phyloP scores from a whole-genome alignment of 169 alveolate genomes.

The Fabrea salina region DNA sequence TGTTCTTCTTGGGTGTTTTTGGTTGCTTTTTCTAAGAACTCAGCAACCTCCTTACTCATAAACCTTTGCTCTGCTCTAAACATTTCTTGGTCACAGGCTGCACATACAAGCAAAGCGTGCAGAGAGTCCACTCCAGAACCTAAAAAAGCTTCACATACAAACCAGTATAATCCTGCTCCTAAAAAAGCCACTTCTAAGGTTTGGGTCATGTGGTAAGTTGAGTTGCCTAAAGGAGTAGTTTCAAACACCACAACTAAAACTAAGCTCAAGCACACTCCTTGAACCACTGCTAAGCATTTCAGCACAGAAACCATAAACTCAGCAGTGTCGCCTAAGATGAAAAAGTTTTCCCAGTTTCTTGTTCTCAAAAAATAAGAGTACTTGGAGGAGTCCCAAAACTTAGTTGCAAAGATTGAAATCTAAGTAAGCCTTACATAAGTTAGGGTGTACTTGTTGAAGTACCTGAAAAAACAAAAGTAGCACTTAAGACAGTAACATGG shows the following conservation, averaged over 20 bases:
- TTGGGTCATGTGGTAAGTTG: not conserved
- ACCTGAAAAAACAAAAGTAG: too few species aligned
- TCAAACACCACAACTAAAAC: not conserved
- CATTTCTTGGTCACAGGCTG: conserved; percentile 33
- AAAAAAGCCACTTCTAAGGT: not conserved
- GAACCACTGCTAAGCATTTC: not conserved
- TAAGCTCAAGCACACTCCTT: not conserved
- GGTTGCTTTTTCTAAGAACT: conserved; percentile 27
- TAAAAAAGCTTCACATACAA: conserved; percentile 9
- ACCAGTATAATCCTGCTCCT: not conserved
- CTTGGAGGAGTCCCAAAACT: not conserved
- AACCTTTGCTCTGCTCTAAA: conserved; percentile 24
- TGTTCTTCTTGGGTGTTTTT: too few species aligned
- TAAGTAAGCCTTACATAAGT: not conserved
- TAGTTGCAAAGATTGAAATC: conserved; percentile 8
- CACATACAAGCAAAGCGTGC: not conserved
- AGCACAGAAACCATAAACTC: not conserved
- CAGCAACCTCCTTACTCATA: not conserved
- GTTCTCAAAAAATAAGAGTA: not conserved
- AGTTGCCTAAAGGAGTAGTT: conserved; percentile 6
- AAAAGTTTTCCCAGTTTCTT: not conserved
- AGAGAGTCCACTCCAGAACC: not conserved
- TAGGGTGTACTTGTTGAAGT: too few species aligned
- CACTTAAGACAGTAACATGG: too few species aligned
- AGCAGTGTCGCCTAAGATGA: not conserved